Evolutionary conservation across 2,329 filamentous ascomycete genomes (phyloP).

Genomic region (Fusarium sp.): DNA sequence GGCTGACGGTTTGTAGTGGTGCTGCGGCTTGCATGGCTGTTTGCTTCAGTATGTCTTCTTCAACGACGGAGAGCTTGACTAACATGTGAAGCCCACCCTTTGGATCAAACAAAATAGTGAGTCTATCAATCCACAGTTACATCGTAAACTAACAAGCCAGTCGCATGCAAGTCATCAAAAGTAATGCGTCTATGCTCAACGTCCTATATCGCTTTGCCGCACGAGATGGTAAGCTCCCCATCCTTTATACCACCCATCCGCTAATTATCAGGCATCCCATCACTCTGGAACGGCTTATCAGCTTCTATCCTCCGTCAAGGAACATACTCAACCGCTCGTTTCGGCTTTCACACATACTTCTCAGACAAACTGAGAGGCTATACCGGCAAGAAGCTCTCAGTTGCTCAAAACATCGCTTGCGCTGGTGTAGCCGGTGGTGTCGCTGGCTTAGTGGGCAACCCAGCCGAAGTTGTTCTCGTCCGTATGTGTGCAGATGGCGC

Average conservation of each 20-base stretch:
- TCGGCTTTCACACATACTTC: constrained; percentile 56
- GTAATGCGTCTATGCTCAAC: constrained; percentile 54
- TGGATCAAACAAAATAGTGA: constrained; percentile 60
- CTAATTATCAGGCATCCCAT: constrained; percentile 51
- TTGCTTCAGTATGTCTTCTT: constrained; percentile 56
- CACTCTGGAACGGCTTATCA: constrained; percentile 58
- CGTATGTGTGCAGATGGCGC: constrained; percentile 61
- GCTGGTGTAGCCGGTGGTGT: constrained; percentile 56
- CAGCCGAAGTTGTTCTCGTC: constrained; percentile 58
- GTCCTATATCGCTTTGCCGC: constrained; percentile 54
- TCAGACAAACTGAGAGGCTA: constrained; percentile 45
- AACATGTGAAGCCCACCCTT: constrained; percentile 53
- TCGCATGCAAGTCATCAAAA: constrained; percentile 59
- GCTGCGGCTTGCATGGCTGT: constrained; percentile 59
- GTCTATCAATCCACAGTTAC: background rate
- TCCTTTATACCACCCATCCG: accelerated
- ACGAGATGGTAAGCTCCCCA: constrained; percentile 50
- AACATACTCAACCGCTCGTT: constrained; percentile 59
- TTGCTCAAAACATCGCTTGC: constrained; percentile 52
- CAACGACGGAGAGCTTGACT: background rate
- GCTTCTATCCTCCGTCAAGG: constrained; percentile 58
- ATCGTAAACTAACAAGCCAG: constrained; percentile 34
- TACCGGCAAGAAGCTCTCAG: constrained; percentile 49
- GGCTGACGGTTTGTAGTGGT: constrained; percentile 47
- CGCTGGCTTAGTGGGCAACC: constrained; percentile 59